Evolutionary conservation across 2,329 filamentous ascomycete genomes (phyloP), one percentile per base, ranked within the genome.

Genomic region (Ascomycota sp.): DNA sequence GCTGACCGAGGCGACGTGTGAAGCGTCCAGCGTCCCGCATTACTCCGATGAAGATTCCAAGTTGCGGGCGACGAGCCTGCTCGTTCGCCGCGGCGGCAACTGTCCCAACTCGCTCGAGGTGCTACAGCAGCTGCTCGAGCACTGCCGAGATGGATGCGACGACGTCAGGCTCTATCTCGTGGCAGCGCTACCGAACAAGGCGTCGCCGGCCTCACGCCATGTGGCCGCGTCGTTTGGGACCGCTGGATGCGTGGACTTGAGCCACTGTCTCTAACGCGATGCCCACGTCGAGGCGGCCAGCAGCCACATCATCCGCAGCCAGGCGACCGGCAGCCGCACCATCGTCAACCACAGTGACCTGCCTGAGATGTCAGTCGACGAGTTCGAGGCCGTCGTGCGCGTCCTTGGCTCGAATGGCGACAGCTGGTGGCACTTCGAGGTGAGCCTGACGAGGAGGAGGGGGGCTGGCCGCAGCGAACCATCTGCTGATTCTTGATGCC

Each of bases 391-490:
- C 9, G 51, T 63, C 13, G 56, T 52, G 23, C 44, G 53, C 15
- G 43, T 39, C 17, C 46, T 69, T 28, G 41, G 41, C 4, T 34
- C 38, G 7, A 40, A 50, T 23, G 43, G 50, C 21, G 45, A 51
- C 31, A 54, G 51, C 17, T 80, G 71, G 74, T 76, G 70, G 55
- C 76, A 82, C 53, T 81, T 80, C 40, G 75, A 81, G 59, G 72
- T 70, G 45, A 42, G 53, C 23, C 30, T 7, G 21, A 23, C 7
- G 10, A 7, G 10, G 21, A 23, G 21, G 10, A 10, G 10, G 21
- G 21, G 21, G 7, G 7, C 21, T 7, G 10, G 21, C 7, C 21
- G 10, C 21, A 10, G 7, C 21, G 20, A 8, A 7, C 26, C 7
- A 15, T 20, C 26, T 8, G 21, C 28, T 24, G 15, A 24, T 13